Evolutionary conservation across 768 basidiomycete species (phyloP), one percentile per base, ranked within the genome.

Genomic region (Leucosporidium creatinivorum): DNA sequence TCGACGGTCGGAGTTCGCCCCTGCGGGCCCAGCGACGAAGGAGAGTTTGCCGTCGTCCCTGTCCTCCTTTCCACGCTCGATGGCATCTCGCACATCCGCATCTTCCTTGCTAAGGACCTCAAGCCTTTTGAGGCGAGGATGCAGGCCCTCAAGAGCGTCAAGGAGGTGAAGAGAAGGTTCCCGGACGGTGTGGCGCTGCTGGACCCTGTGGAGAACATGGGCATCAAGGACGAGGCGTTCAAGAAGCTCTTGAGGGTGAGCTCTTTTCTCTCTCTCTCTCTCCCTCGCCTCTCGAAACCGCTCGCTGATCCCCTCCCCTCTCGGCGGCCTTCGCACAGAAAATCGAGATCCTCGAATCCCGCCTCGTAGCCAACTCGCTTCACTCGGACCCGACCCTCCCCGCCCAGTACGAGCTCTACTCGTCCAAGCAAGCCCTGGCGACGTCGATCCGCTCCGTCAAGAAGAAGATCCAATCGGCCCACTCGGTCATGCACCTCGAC

Each of bases 171-270:
- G 67, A 84, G 87, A 64, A 84, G 93, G 58, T 93, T 93, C 79
- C 89, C 92, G 0, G 84, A 91, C 56, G 93, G 92, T 2, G 85
- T 97, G 63, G 80, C 89, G 0, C 79, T 93, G 12, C 82, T 99
- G 17, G 96, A 98, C 76, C 96, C 96, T 0, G 81, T 98, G 33
- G 83, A 89, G 75, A 91, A 97, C 76, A 93, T 98, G 92, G 87
- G 86, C 15, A 96, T 99, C 77, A 91, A 88, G 66, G 96, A 98
- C 73, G 89, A 90, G 47, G 91, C 89, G 73, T 99, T 99, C 80
- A 85, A 85, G 75, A 85, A 86, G 58, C 83, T 98, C 0, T 83
- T 97, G 63, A 84, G 89, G 79, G 93, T 92, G 65, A 52, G 79
- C 76, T 18, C 31, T 3, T 23, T 51, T 47, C 56, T 21, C 18